These are phyloP conservation scores for Berberis thunbergii DNA, from an alignment of 164 flowering plant genomes.

Conservation along the genomic window DNA sequence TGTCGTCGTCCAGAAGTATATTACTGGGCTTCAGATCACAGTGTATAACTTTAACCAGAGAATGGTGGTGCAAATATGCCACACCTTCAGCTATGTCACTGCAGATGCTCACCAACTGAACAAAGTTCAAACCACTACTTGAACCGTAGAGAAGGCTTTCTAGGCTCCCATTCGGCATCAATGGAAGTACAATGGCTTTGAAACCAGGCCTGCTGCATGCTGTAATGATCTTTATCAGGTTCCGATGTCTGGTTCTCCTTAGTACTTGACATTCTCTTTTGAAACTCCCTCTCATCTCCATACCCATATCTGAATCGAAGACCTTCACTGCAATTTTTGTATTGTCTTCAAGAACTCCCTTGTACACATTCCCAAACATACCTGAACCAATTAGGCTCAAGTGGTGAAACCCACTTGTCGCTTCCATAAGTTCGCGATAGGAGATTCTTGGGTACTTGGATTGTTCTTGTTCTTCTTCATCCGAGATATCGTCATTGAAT, in stretches of 20 bases:
- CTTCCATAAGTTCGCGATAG: slow-evolving; percentile 57
- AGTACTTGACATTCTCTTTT: slow-evolving; percentile 80
- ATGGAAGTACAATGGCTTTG: slow-evolving; percentile 77
- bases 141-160: slow-evolving; percentile 55
- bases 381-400: slow-evolving; percentile 79
- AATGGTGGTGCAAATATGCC: slow-evolving; percentile 78
- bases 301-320: slow-evolving; percentile 32
- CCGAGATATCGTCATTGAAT: slow-evolving; percentile 15
- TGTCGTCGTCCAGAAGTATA: slow-evolving; percentile 66
- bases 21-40: slow-evolving; percentile 86
- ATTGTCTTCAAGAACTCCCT: slow-evolving; percentile 52
- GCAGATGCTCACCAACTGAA: slow-evolving; percentile 63
- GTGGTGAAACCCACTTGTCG: slow-evolving; percentile 59
- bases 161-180: slow-evolving; percentile 87
- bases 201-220: slow-evolving; percentile 75
- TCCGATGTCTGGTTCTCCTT: slow-evolving; percentile 67
- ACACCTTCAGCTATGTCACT: slow-evolving; percentile 77
- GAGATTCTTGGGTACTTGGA: slow-evolving; percentile 56
- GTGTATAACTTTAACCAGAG: slow-evolving; percentile 64
- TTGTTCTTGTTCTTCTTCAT: slow-evolving; percentile 27
- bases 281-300: slow-evolving; percentile 45
- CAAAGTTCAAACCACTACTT: slow-evolving; percentile 31
- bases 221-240: slow-evolving; percentile 73
- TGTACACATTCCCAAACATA: slow-evolving; percentile 76
- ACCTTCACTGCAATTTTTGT: slow-evolving; percentile 85